phyloP scores from a whole-genome alignment of 495 filamentous ascomycete genomes.

The Aspergillus biplanus region DNA sequence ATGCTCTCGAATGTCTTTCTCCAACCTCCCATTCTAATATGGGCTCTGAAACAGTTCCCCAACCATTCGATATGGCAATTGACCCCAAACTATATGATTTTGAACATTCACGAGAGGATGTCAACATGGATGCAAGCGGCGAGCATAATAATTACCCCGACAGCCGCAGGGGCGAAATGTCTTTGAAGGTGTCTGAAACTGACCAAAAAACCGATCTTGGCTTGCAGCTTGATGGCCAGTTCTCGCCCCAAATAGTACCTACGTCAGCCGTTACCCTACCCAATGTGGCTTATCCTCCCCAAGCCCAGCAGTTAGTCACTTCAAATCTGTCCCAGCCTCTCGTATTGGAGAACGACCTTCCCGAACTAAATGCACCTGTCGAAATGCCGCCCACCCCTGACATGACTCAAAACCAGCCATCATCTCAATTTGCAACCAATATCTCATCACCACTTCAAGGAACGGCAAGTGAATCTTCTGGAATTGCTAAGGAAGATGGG shows the following conservation, averaged over 20 bases:
- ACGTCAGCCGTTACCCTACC: neutral
- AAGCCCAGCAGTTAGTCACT: constrained; percentile 26
- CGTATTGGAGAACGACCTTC: neutral
- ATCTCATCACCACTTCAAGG: neutral
- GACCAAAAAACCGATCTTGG: constrained; percentile 14
- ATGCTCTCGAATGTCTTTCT: constrained; percentile 14
- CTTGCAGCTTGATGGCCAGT: constrained; percentile 27
- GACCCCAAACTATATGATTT: constrained; percentile 25
- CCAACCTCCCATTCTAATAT: neutral
- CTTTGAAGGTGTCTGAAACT: neutral
- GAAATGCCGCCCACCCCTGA: constrained; percentile 18
- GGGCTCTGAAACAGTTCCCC: neutral
- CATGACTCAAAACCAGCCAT: constrained; percentile 12
- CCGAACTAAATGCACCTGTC: neutral
- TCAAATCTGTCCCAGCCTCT: constrained; percentile 31
- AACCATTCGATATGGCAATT: constrained; percentile 16
- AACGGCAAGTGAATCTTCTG: neutral
- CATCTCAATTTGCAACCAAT: neutral
- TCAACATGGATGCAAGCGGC: neutral
- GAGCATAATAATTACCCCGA: neutral
- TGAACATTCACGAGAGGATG: neutral
- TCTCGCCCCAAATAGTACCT: constrained; percentile 13
- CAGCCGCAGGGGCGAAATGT: neutral
- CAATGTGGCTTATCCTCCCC: neutral
- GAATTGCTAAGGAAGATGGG: neutral